These are phyloP conservation scores for Eucalyptus polyanthemos DNA, from an alignment of 345 rosid species.

Conservation along the genomic window DNA sequence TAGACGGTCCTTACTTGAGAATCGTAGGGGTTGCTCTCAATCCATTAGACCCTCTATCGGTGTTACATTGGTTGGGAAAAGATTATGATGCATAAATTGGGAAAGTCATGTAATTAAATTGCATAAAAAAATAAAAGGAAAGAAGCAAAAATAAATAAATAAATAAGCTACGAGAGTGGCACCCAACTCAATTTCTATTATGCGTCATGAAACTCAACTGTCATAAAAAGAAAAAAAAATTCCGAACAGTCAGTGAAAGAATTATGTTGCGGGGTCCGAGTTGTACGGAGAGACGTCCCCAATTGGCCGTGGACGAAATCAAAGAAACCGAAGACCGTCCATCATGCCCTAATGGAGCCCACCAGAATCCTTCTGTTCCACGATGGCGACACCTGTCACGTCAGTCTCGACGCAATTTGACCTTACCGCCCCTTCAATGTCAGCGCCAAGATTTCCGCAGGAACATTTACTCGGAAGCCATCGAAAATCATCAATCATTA, in stretches of 20 bases:
- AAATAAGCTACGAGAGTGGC: no score
- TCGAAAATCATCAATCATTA: background rate
- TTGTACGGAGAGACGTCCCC: background rate
- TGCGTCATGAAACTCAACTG: no score
- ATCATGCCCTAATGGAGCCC: background rate
- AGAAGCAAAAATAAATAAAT: no score
- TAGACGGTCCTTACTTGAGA: background rate
- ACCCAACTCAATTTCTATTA: no score
- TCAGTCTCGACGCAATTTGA: background rate
- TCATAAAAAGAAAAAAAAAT: no score
- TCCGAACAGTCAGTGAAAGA: no score
- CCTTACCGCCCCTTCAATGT: background rate
- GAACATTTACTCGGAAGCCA: background rate
- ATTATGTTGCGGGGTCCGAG: background rate
- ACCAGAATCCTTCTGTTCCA: background rate
- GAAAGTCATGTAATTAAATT: no score
- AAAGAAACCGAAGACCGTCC: background rate
- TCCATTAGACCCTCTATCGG: no score
- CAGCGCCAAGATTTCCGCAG: background rate
- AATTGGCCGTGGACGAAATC: background rate
- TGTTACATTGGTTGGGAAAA: no score
- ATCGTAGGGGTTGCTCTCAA: fast-evolving
- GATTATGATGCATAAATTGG: no score
- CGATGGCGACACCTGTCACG: background rate
- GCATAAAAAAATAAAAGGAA: no score